Base-by-base conservation (phyloP, 108 stramenopile species). In the Fragilaria radians region DNA sequence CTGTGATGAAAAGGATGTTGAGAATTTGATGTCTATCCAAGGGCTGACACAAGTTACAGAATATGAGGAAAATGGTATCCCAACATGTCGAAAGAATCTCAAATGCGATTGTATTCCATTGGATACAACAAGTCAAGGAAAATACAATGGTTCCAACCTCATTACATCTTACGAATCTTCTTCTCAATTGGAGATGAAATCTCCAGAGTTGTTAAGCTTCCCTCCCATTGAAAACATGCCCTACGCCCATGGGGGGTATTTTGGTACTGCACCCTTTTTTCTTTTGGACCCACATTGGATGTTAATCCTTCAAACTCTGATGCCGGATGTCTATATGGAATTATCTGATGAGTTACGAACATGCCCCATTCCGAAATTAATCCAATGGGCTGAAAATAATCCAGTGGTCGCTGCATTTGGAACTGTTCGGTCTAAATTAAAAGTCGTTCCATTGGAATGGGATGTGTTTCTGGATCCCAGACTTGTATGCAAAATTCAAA, bases 331-430 rank as follows among this genome's bases (percentile, higher is more conserved):
- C 0, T 93, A 87, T 58, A 82, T 87, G 21, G 88, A 89, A 67
- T 85, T 93, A 56, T 72, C 76, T 72, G 78, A 24, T 83, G 88
- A 54, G 76, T 88, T 27, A 59, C 36, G 1, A 32, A 49, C n/a
- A n/a, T 2, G 55, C 62, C 71, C 81, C 83, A 25, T 77, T 78
- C 76, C 83, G 17, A 62, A 66, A 58, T 59, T 89, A 14, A 93
- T 93, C 45, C 91, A 93, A 60, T 93, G 91, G 91, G 91, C 88
- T 5, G 91, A 93, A 65, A 89, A 93, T 63, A 93, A 93, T 73
- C 91, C 91, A 33, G 88, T 93, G 17, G 89, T 91, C 14, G 89
- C 89, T 26, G 89, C 89, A 0, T 88, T 83, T 72, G 89, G 85
- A 21, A 74, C 78, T n/a, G 78, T 72, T 1, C 73, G 85, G 59